A percentile compares a stretch with the other conserved stretches of the same genome.
phyloP scores from a whole-genome alignment of 805 yeast species.

The Saturnispora ahearnii region DNA sequence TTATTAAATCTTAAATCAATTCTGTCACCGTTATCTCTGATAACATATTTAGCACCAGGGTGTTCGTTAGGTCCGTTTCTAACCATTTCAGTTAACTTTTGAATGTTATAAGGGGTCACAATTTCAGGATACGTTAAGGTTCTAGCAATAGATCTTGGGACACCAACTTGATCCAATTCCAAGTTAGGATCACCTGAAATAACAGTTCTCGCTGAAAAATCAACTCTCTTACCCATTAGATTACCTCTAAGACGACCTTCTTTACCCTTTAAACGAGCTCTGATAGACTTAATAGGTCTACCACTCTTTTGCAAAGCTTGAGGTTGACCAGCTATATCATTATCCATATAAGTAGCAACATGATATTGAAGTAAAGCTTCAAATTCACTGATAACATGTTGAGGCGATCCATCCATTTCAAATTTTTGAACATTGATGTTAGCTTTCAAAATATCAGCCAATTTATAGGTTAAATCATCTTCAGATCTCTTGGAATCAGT shows the following conservation, averaged over 20 bases:
- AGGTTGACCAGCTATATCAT: conserved; percentile 99
- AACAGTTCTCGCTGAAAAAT: conserved; percentile 97
- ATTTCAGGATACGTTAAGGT: conserved; percentile 95
- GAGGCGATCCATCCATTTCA: conserved; percentile 98
- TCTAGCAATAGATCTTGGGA: conserved; percentile 92
- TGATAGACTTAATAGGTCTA: conserved; percentile 94
- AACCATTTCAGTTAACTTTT: conserved; percentile 82
- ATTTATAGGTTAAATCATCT: conserved; percentile 95
- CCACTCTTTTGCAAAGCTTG: conserved; percentile 98
- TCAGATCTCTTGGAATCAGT: conserved; percentile 98
- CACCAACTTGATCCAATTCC: conserved; percentile 98
- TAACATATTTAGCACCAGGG: conserved; percentile 98
- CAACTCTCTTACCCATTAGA: conserved; percentile 99
- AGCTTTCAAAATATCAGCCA: conserved; percentile 94
- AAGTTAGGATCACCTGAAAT: conserved; percentile 98
- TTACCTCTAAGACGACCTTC: conserved; percentile 99
- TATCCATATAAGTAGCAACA: conserved; percentile 99
- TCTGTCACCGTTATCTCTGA: conserved; percentile 98
- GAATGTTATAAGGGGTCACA: conserved; percentile 95
- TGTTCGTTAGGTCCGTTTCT: conserved; percentile 99
- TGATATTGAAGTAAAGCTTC: conserved; percentile 94
- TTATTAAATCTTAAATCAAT: conserved; percentile 94
- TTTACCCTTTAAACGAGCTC: conserved; percentile 99
- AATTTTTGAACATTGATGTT: conserved; percentile 94
- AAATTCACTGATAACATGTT: conserved; percentile 93